Evolutionary conservation across 2,329 filamentous ascomycete genomes (phyloP).

Genomic region (Thermomyces lanuginosus): DNA sequence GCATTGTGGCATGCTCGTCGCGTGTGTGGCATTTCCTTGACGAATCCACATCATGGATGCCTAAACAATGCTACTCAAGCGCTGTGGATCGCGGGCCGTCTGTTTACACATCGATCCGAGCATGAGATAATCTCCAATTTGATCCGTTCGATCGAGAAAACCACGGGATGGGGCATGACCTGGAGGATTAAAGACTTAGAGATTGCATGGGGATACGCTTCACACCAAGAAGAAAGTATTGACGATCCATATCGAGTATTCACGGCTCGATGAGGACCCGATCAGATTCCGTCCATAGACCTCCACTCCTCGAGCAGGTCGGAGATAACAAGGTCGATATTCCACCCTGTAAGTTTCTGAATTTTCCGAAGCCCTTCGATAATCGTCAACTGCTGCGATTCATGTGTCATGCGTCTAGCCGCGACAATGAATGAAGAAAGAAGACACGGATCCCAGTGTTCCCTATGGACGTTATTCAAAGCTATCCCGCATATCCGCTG

Average conservation of each 20-base stretch:
- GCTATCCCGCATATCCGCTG: constrained; percentile 35
- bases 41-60: constrained; percentile 40
- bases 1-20: constrained; percentile 39
- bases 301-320: constrained; percentile 11
- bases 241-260: neutral
- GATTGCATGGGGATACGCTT: constrained; percentile 16
- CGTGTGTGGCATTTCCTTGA: constrained; percentile 40
- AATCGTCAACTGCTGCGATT: constrained; percentile 31
- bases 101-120: constrained; percentile 36
- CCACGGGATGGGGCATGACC: constrained; percentile 38
- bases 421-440: constrained; percentile 32
- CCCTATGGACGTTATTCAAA: constrained; percentile 30
- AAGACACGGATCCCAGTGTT: constrained; percentile 35
- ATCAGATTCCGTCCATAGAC: constrained; percentile 1
- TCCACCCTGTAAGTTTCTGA: constrained; percentile 29
- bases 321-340: constrained; percentile 9
- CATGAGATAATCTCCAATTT: constrained; percentile 20
- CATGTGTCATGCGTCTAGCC: constrained; percentile 33
- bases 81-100: constrained; percentile 38
- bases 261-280: no score
- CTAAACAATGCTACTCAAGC: constrained; percentile 44
- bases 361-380: constrained; percentile 25
- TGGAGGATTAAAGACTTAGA: constrained; percentile 40
- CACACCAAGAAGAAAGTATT: constrained; percentile 3
- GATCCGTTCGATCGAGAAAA: constrained; percentile 35